Evolutionary conservation across 2,329 filamentous ascomycete genomes (phyloP).

Genomic region (Alternaria triticina): DNA sequence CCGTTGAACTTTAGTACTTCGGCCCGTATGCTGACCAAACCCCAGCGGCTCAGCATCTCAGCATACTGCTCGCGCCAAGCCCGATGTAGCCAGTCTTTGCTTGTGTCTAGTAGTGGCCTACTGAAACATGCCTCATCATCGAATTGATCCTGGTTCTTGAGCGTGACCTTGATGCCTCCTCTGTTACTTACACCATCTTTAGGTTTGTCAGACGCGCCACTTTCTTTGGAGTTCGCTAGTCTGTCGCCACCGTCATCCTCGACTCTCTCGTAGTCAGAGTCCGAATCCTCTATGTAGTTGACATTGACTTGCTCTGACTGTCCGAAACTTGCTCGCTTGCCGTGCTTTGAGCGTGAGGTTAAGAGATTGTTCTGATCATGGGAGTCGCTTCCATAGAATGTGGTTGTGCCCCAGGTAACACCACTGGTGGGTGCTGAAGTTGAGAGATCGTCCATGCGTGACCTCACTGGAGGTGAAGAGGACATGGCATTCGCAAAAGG

Average conservation of each 20-base stretch:
- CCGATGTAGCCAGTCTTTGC: conserved; percentile 55
- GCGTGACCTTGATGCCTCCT: conserved; percentile 53
- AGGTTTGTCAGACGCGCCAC: conserved; percentile 24
- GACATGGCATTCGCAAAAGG: conserved; percentile 48
- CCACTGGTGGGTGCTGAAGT: conserved; percentile 51
- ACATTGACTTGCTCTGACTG: conserved; percentile 39
- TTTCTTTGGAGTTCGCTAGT: conserved; percentile 32
- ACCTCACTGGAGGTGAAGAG: conserved; percentile 47
- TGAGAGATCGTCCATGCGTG: conserved; percentile 48
- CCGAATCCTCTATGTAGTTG: conserved; percentile 41
- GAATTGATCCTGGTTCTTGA: conserved; percentile 65
- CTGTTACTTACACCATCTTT: conserved; percentile 12
- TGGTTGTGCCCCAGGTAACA: conserved; percentile 57
- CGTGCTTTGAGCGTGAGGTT: conserved; percentile 42
- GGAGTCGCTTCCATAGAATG: conserved; percentile 47
- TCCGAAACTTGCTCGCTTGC: conserved; percentile 48
- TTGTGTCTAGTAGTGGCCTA: conserved; percentile 58
- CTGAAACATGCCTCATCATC: conserved; percentile 58
- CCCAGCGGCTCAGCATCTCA: conserved; percentile 65
- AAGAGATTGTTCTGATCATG: conserved; percentile 34
- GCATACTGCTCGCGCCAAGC: conserved; percentile 65
- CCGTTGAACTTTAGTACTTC: conserved; percentile 66
- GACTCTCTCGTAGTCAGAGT: conserved; percentile 39
- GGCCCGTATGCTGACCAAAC: conserved; percentile 59
- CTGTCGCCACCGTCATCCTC: conserved; percentile 16